phyloP scores from a whole-genome alignment of 768 basidiomycete species.

The Daedaleopsis sinensis region DNA sequence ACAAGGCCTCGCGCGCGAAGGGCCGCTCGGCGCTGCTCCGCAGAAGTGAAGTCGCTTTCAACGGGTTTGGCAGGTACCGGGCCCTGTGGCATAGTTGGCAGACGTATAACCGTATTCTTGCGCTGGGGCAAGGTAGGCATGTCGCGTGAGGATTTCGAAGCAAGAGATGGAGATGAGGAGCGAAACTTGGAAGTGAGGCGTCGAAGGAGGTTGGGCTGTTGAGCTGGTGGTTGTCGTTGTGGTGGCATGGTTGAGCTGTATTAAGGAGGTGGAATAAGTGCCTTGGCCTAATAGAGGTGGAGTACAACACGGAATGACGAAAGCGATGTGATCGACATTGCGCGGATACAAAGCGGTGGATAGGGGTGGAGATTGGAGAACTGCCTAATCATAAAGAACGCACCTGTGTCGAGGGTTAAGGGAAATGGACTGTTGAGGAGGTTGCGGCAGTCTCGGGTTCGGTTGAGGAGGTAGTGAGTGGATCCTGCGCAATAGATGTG shows the following conservation, averaged over 20 bases:
- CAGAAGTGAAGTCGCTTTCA: constrained; percentile 20
- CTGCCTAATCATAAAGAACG: background rate
- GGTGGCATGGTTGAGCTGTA: constrained; percentile 6
- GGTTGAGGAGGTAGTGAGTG: background rate
- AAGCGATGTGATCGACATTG: background rate
- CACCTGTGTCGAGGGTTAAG: constrained; percentile 2
- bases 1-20: constrained; percentile 22
- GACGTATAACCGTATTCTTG: constrained; percentile 13
- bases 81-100: constrained; percentile 13
- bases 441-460: background rate
- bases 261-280: background rate
- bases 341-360: constrained; percentile 8
- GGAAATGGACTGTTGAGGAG: background rate
- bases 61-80: constrained; percentile 13
- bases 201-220: constrained; percentile 10
- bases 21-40: constrained; percentile 23
- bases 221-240: background rate
- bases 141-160: background rate
- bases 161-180: background rate
- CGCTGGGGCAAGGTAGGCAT: background rate
- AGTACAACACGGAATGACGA: background rate
- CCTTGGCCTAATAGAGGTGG: background rate
- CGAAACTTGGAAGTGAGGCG: constrained; percentile 20
- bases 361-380: background rate
- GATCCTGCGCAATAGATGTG: background rate